Conservation (phyloP, 2,329 filamentous ascomycete genomes). For the Arthrinium phaeospermum region DNA sequence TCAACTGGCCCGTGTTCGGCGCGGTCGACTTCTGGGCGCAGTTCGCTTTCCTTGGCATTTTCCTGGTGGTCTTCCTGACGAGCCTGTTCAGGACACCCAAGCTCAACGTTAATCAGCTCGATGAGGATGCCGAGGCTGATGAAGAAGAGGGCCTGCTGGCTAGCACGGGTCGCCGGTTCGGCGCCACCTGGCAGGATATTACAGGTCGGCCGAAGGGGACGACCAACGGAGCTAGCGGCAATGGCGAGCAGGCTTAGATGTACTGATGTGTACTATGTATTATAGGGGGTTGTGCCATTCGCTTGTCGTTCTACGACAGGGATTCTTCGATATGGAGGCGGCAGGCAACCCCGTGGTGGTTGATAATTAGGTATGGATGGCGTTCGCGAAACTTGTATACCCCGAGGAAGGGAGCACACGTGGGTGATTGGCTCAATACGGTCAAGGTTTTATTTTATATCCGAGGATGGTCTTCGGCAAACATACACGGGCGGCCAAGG, state of each 20-base stretch:
- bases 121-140: conserved; percentile 87
- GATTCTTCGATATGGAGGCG: neutral
- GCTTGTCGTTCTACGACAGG: neutral
- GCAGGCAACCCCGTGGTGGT: neutral
- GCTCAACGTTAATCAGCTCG: conserved; percentile 76
- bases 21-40: conserved; percentile 95
- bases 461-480: neutral
- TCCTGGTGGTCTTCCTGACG: conserved; percentile 80
- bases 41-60: conserved; percentile 86
- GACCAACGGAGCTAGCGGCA: conserved; percentile 18
- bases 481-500: neutral
- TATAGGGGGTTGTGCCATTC: neutral
- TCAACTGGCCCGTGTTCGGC: conserved; percentile 96
- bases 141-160: conserved; percentile 93
- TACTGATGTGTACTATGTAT: neutral
- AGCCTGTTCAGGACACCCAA: conserved; percentile 81
- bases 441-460: neutral
- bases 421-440: neutral
- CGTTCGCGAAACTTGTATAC: neutral
- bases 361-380: neutral
- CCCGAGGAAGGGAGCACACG: neutral
- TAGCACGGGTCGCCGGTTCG: conserved; percentile 80
- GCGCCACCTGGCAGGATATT: conserved; percentile 88
- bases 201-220: conserved; percentile 57
- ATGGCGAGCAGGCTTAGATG: conserved; percentile 11